Evolutionary conservation across 2,329 filamentous ascomycete genomes (phyloP).

Genomic region (Phaeosphaeriaceae sp.): DNA sequence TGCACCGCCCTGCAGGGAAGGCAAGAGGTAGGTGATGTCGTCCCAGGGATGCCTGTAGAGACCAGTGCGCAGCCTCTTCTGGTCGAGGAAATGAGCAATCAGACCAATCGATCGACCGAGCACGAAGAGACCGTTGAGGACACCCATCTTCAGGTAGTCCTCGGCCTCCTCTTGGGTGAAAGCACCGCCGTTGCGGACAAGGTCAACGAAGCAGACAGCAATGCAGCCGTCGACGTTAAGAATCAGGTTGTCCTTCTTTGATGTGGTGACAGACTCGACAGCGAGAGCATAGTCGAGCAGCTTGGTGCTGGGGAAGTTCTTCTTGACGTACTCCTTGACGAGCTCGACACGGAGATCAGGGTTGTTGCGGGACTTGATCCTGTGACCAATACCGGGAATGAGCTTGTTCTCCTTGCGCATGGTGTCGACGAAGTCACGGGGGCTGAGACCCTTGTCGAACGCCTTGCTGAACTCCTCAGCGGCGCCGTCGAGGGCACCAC

Average conservation of each 20-base stretch:
- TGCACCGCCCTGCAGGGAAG: slow-evolving; percentile 47
- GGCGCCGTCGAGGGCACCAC: slow-evolving; percentile 96
- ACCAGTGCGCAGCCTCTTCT: slow-evolving; percentile 98
- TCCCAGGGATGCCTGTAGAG: slow-evolving; percentile 97
- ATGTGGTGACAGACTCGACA: slow-evolving; percentile 96
- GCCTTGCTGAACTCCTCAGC: slow-evolving; percentile 98
- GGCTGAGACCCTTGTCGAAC: slow-evolving; percentile 96
- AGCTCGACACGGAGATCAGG: slow-evolving; percentile 99
- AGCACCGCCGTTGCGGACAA: slow-evolving; percentile 96
- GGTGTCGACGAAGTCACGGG: slow-evolving; percentile 97
- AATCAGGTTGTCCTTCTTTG: slow-evolving; percentile 99
- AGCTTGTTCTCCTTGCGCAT: slow-evolving; percentile 99
- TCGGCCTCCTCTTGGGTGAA: slow-evolving; percentile 97
- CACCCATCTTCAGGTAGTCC: slow-evolving; percentile 99
- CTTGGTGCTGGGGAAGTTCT: slow-evolving; percentile 97
- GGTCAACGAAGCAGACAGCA: slow-evolving; percentile 97
- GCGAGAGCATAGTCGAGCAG: slow-evolving; percentile 98
- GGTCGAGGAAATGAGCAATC: slow-evolving; percentile 99
- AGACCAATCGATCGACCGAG: slow-evolving; percentile 96
- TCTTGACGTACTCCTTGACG: slow-evolving; percentile 97
- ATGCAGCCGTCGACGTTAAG: slow-evolving; percentile 98
- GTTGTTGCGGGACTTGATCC: slow-evolving; percentile 99
- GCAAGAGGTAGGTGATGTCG: slow-evolving; percentile 52
- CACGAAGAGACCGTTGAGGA: slow-evolving; percentile 98
- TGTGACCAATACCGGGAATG: slow-evolving; percentile 98